Evolutionary conservation across 768 basidiomycete species (phyloP).

Genomic region (Suillus sp.): DNA sequence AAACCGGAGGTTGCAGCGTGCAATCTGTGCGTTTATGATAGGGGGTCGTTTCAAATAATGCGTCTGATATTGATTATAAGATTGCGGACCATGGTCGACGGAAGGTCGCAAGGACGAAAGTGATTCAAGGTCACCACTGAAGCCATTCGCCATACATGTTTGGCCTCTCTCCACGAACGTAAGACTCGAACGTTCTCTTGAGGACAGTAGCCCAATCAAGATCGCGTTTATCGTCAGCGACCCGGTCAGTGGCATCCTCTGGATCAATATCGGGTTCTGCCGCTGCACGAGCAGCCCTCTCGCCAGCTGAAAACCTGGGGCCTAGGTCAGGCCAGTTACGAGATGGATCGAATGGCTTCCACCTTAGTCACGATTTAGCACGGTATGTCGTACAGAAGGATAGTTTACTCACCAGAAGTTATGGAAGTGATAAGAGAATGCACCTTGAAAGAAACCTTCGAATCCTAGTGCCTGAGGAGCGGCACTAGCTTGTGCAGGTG

Average conservation of each 20-base stretch:
- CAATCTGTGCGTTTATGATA: conserved; percentile 29
- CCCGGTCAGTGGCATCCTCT: conserved; percentile 42
- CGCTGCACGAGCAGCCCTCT: conserved; percentile 61
- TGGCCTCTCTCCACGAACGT: conserved; percentile 85
- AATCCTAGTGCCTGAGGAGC: conserved; percentile 89
- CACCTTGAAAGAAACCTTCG: conserved; percentile 94
- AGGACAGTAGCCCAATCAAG: conserved; percentile 92
- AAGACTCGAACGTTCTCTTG: conserved; percentile 94
- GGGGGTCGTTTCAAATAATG: conserved; percentile 29
- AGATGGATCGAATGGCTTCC: conserved; percentile 90
- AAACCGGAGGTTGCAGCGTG: conserved; percentile 29
- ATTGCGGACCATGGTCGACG: conserved; percentile 26
- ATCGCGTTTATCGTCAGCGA: conserved; percentile 74
- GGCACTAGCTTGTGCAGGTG: conserved; percentile 69
- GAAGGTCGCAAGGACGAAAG: conserved; percentile 11
- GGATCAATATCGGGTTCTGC: conserved; percentile 34
- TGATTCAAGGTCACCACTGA: conserved; percentile 42
- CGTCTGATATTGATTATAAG: conserved; percentile 30
- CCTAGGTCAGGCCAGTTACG: conserved; percentile 98
- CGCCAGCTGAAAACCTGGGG: conserved; percentile 71
- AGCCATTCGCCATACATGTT: conserved; percentile 95
- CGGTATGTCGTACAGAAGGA: neutral
- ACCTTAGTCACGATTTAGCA: conserved; percentile 52
- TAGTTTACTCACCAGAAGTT: conserved; percentile 72
- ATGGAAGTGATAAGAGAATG: conserved; percentile 96